Evolutionary conservation across 2,329 filamentous ascomycete species (phyloP), one percentile per base, ranked within the genome.

Genomic region (Zymoseptoria tritici): DNA sequence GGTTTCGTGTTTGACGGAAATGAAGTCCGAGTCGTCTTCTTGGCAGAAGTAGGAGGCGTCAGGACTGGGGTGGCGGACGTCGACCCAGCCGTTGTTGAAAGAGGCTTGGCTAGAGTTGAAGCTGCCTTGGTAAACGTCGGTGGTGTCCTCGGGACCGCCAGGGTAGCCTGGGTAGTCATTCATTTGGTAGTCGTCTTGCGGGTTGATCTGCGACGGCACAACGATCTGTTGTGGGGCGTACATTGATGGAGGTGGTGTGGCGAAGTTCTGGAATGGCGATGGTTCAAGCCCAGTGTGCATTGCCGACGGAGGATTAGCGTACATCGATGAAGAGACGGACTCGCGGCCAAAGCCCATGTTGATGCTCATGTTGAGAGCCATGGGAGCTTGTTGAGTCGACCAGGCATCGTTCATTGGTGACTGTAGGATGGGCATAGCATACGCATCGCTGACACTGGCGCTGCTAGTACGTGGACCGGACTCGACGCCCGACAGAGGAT

Each of bases 171-270:
- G 29, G 52, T 62, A 65, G 3, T 63, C 52, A 2, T 64, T 57
- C 60, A 66, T 65, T 0, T 53, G 31, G 36, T 64, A 68, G 49
- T 63, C 64, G 4, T 67, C 63, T 46, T 63, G 64, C 4, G 65
- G 63, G 6, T 59, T 63, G 2, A 71, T 59, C 36, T 70, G 63
- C 1, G 68, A 67, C 9, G 68, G 69, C 7, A 68, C 64, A 4
- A 70, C 62, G 2, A 67, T 61, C 29, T 64, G 62, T 2, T 61
- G 62, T 7, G 49, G 36, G 4, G 58, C 55, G 29, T 58, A 59
- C 19, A 55, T 11, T 20, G 52, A n/a, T 54, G 50, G 8, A 42
- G 26, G 9, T 26, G 24, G 11, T 20, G 49, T 4, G n/a, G 49
- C 51, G 24, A 55, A 61, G 21, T 57, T 42, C 0, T 56, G 55